A percentile compares a stretch with the other conserved stretches of the same genome.
phyloP scores from a whole-genome alignment of 495 filamentous ascomycete species.

The Tuber borchii region DNA sequence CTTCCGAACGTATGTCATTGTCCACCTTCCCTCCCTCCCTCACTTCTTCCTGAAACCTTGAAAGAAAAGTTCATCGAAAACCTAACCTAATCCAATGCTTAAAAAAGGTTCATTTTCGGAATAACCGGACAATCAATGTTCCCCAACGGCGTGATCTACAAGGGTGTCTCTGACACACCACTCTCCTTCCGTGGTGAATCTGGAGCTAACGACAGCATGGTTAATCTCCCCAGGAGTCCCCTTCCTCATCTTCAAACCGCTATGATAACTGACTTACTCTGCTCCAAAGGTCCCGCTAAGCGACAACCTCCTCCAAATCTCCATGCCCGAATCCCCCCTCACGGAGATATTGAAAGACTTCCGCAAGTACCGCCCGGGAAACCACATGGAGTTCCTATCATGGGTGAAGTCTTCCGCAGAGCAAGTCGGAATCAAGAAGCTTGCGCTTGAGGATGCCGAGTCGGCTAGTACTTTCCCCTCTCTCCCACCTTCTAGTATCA shows the following conservation, averaged over 20 bases:
- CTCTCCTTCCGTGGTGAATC: slow-evolving; percentile 76
- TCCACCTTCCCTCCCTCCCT: too few species aligned
- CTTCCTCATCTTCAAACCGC: background rate
- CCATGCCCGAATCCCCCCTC: slow-evolving; percentile 76
- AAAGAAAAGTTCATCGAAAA: background rate
- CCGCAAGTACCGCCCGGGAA: slow-evolving; percentile 72
- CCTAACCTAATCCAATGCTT: background rate
- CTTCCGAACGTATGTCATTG: slow-evolving; percentile 57
- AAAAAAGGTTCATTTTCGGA: slow-evolving; percentile 72
- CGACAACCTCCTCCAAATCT: slow-evolving; percentile 71
- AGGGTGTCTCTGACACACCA: slow-evolving; percentile 66
- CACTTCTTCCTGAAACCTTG: background rate
- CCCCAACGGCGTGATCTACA: slow-evolving; percentile 79
- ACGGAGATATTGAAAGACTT: slow-evolving; percentile 82
- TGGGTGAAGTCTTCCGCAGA: slow-evolving; percentile 56
- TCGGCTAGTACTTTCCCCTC: slow-evolving; percentile 40
- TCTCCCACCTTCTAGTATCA: background rate
- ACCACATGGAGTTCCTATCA: slow-evolving; percentile 75
- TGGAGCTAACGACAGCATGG: slow-evolving; percentile 82
- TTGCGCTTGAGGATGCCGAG: slow-evolving; percentile 52
- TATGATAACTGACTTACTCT: slow-evolving; percentile 11
- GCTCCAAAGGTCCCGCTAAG: slow-evolving; percentile 65
- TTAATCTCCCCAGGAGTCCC: slow-evolving; percentile 39
- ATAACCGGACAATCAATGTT: slow-evolving; percentile 89
- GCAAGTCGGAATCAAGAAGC: slow-evolving; percentile 55